phyloP scores from a whole-genome alignment of 768 basidiomycete genomes.

The Hemileccinum rubropunctum region DNA sequence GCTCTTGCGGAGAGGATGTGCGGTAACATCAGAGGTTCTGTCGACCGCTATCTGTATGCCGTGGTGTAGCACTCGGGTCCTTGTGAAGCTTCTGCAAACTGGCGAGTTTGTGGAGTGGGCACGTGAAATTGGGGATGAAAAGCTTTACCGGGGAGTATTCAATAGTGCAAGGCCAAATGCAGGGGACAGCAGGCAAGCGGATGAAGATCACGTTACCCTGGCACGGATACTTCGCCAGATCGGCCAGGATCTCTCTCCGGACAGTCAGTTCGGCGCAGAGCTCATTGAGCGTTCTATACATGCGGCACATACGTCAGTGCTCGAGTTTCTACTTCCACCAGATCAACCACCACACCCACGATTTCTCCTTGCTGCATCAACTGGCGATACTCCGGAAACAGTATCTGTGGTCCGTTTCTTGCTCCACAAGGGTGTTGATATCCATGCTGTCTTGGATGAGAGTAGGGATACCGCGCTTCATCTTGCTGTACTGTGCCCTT shows the following conservation, averaged over 20 bases:
- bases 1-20: not conserved
- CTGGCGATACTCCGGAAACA: not conserved
- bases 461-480: not conserved
- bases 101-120: conserved; percentile 2
- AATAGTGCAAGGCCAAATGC: conserved; percentile 3
- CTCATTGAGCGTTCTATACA: not conserved
- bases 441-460: not conserved
- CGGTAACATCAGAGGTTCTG: not conserved
- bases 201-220: not conserved
- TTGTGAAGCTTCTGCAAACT: not conserved
- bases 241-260: not conserved
- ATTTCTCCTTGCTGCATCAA: not conserved
- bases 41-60: conserved; percentile 1
- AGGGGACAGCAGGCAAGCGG: not conserved
- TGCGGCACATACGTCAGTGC: not conserved
- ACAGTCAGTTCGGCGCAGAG: not conserved
- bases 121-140: not conserved
- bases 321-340: not conserved
- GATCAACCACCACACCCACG: not conserved
- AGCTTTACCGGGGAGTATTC: not conserved
- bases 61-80: conserved; percentile 1
- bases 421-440: conserved; percentile 1
- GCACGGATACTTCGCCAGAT: not conserved
- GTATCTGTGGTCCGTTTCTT: conserved; percentile 1
- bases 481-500: not conserved